Evolutionary conservation across 2,329 filamentous ascomycete genomes (phyloP).

Genomic region (Helminthosporium solani): DNA sequence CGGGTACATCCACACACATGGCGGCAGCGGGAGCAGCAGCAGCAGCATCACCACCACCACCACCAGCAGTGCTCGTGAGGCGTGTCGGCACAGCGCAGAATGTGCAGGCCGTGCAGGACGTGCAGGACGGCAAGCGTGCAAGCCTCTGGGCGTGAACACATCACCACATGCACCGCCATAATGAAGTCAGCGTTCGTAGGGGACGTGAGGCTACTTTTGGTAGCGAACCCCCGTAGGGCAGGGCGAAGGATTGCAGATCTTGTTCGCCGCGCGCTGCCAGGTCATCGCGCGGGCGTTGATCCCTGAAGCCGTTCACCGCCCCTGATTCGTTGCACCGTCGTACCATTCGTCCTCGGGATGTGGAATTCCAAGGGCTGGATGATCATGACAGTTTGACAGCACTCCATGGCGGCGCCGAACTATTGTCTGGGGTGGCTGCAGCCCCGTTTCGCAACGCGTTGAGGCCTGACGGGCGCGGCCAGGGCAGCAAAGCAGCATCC

Average conservation of each 20-base stretch:
- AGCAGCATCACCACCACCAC: too few species aligned
- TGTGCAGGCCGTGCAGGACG: slow-evolving; percentile 10
- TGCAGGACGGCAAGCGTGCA: slow-evolving; percentile 21
- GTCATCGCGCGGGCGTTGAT: slow-evolving; percentile 43
- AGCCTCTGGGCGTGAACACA: slow-evolving; percentile 36
- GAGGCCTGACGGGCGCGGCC: slow-evolving; percentile 25
- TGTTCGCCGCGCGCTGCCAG: slow-evolving; percentile 42
- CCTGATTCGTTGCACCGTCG: slow-evolving; percentile 41
- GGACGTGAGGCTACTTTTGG: slow-evolving; percentile 37
- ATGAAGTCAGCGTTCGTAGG: slow-evolving; percentile 42
- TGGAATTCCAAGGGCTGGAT: slow-evolving; percentile 14
- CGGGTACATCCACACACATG: too few species aligned
- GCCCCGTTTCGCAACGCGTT: slow-evolving; percentile 32
- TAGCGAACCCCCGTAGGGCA: slow-evolving; percentile 38
- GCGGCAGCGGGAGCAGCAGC: slow-evolving; percentile 10
- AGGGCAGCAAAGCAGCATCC: too few species aligned
- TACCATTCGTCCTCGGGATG: slow-evolving; percentile 11
- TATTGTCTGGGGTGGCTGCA: slow-evolving; percentile 20
- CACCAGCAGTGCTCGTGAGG: slow-evolving; percentile 14
- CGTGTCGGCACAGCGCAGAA: neutral
- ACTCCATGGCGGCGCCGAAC: slow-evolving; percentile 20
- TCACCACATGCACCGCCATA: slow-evolving; percentile 39
- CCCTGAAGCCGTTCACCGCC: slow-evolving; percentile 44
- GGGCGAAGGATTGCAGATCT: slow-evolving; percentile 44
- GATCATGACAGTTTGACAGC: slow-evolving; percentile 24